A percentile compares a stretch with the other conserved stretches of the same genome.
phyloP scores from a whole-genome alignment of 1,139 yeast genomes.

The Hanseniaspora gamundiae region DNA sequence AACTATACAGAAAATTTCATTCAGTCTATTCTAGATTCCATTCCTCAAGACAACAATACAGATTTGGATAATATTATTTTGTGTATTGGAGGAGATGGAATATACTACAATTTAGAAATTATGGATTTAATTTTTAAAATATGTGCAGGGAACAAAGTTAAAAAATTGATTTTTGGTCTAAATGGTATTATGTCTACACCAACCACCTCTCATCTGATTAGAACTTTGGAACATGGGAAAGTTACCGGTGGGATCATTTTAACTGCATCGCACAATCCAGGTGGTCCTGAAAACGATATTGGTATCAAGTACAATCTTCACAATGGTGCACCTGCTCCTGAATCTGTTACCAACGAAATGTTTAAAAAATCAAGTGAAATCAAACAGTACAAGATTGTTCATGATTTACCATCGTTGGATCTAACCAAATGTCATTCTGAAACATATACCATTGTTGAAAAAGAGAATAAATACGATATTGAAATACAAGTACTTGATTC shows the following conservation, averaged over 20 bases:
- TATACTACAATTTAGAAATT: slow-evolving; percentile 76
- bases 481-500: slow-evolving; percentile 75
- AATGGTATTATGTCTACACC: slow-evolving; percentile 87
- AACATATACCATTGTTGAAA: slow-evolving; percentile 17
- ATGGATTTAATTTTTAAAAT: slow-evolving; percentile 73
- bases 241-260: slow-evolving; percentile 93
- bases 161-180: slow-evolving; percentile 65
- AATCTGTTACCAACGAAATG: slow-evolving; percentile 78
- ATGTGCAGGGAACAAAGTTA: slow-evolving; percentile 85
- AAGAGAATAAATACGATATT: slow-evolving; percentile 17
- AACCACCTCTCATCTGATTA: slow-evolving; percentile 85
- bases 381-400: slow-evolving; percentile 43
- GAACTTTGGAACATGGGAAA: slow-evolving; percentile 35
- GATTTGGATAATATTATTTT: slow-evolving; percentile 64
- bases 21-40: slow-evolving; percentile 73
- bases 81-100: slow-evolving; percentile 95
- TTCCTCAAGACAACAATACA: slow-evolving; percentile 47
- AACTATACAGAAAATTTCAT: slow-evolving; percentile 89
- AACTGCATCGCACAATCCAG: slow-evolving; percentile 98
- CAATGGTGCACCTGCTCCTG: slow-evolving; percentile 99
- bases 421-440: slow-evolving; percentile 41
- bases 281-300: slow-evolving; percentile 85
- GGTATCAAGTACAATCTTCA: slow-evolving; percentile 93
- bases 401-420: slow-evolving; percentile 48
- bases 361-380: slow-evolving; percentile 56